Evolutionary conservation across 1,284 basidiomycete genomes (phyloP).

Genomic region (Gymnopus androsaceus): DNA sequence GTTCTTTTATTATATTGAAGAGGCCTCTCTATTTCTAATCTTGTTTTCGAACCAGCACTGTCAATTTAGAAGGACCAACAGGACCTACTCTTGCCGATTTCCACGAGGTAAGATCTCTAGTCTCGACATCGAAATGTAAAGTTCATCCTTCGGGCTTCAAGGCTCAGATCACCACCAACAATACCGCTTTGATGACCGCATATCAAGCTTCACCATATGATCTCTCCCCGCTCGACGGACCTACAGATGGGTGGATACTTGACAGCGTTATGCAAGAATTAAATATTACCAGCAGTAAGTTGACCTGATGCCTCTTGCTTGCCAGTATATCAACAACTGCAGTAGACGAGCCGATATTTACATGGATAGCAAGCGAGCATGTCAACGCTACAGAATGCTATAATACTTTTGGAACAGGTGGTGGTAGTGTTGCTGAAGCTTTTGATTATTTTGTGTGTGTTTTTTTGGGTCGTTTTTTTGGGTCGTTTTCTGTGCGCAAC

Average conservation of each 20-base stretch:
- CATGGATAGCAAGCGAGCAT: slow-evolving; percentile 13
- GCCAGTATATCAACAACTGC: neutral
- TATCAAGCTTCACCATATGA: slow-evolving; percentile 2
- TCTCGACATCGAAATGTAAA: neutral
- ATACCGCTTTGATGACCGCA: slow-evolving; percentile 12
- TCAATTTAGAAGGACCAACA: neutral
- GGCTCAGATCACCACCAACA: slow-evolving; percentile 10
- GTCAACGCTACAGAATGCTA: slow-evolving; percentile 12
- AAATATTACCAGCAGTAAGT: slow-evolving; percentile 12
- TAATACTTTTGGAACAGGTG: slow-evolving; percentile 1
- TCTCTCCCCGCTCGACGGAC: slow-evolving; percentile 2
- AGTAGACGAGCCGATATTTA: slow-evolving; percentile 5
- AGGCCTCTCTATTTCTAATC: neutral
- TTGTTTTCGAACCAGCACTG: slow-evolving; percentile 1
- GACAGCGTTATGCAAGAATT: slow-evolving; percentile 13
- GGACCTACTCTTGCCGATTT: slow-evolving; percentile 13
- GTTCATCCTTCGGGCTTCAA: neutral
- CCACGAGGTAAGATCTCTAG: slow-evolving; percentile 5
- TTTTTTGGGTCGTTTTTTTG: neutral
- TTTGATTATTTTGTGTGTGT: slow-evolving; percentile 15
- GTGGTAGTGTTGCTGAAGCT: neutral
- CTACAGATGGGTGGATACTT: slow-evolving; percentile 11
- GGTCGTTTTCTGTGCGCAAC: neutral
- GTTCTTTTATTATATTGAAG: neutral
- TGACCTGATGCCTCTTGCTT: neutral